phyloP scores from a whole-genome alignment of 1,284 basidiomycete genomes.

The Afroboletus lepidellus region DNA sequence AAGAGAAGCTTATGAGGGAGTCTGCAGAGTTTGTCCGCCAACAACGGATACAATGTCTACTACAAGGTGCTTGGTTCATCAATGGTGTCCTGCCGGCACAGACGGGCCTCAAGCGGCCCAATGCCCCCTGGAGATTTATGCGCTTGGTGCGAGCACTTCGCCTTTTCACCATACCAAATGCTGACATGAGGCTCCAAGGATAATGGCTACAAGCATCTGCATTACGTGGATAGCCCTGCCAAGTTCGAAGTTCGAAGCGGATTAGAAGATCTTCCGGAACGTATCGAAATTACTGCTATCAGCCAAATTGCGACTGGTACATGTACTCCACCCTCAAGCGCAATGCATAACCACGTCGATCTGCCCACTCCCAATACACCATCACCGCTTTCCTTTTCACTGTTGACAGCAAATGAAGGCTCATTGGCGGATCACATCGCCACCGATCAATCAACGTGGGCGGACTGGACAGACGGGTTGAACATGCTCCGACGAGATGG shows the following conservation, averaged over 20 bases:
- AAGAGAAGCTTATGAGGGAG: conserved; percentile 86
- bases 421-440: conserved; percentile 87
- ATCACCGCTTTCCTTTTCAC: conserved; percentile 79
- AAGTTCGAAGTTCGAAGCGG: conserved; percentile 79
- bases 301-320: conserved; percentile 78
- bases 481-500: conserved; percentile 82
- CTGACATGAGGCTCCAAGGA: conserved; percentile 48
- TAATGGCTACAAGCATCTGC: conserved; percentile 72
- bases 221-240: conserved; percentile 77
- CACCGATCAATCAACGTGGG: conserved; percentile 80
- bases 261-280: conserved; percentile 83
- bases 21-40: conserved; percentile 91
- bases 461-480: conserved; percentile 96
- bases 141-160: conserved; percentile 51
- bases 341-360: conserved; percentile 58
- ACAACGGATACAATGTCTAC: conserved; percentile 85
- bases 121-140: conserved; percentile 75
- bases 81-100: conserved; percentile 60
- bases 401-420: conserved; percentile 70
- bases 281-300: conserved; percentile 78
- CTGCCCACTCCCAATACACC: conserved; percentile 52
- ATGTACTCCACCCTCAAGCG: conserved; percentile 66
- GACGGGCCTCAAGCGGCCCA: conserved; percentile 50
- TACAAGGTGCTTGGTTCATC: conserved; percentile 91
- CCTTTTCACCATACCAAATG: background rate